phyloP scores from a whole-genome alignment of 2,329 filamentous ascomycete species.

The Venturia asperata region DNA sequence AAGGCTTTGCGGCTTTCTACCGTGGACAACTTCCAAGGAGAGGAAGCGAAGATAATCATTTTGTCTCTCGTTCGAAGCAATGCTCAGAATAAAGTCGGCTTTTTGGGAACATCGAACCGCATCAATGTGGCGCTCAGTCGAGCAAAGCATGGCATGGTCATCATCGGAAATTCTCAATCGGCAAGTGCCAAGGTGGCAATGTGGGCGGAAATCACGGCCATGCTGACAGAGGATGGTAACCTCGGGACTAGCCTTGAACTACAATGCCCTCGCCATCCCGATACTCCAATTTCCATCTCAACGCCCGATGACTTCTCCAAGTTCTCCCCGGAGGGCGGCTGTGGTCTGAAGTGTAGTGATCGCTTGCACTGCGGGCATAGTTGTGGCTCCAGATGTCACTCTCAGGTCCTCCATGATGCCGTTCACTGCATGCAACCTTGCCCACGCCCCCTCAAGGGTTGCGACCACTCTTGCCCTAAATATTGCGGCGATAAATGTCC shows the following conservation, averaged over 20 bases:
- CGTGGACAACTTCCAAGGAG: conserved; percentile 71
- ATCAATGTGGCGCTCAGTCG: conserved; percentile 64
- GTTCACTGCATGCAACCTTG: conserved; percentile 43
- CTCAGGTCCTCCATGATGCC: conserved; percentile 41
- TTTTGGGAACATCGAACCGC: conserved; percentile 58
- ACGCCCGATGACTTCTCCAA: conserved; percentile 21
- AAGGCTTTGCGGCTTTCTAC: conserved; percentile 53
- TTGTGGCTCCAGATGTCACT: conserved; percentile 44
- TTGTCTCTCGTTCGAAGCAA: conserved; percentile 68
- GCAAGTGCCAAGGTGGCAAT: conserved; percentile 48
- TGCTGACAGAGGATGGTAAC: conserved; percentile 20
- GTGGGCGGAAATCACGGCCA: conserved; percentile 43
- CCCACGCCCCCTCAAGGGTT: conserved; percentile 36
- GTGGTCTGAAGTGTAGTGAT: conserved; percentile 19
- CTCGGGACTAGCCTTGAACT: conserved; percentile 20
- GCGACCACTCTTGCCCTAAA: conserved; percentile 40
- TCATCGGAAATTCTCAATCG: conserved; percentile 60
- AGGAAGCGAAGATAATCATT: conserved; percentile 65
- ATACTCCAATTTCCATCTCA: conserved; percentile 22
- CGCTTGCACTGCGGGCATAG: conserved; percentile 40
- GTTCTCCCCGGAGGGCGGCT: conserved; percentile 23
- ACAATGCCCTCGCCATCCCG: conserved; percentile 23
- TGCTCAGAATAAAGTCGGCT: conserved; percentile 49
- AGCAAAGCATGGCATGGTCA: conserved; percentile 62
- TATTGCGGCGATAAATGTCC: conserved; percentile 41